These are phyloP conservation scores for Aspergillus baeticus DNA, from an alignment of 495 filamentous ascomycete species.

Conservation along the genomic window DNA sequence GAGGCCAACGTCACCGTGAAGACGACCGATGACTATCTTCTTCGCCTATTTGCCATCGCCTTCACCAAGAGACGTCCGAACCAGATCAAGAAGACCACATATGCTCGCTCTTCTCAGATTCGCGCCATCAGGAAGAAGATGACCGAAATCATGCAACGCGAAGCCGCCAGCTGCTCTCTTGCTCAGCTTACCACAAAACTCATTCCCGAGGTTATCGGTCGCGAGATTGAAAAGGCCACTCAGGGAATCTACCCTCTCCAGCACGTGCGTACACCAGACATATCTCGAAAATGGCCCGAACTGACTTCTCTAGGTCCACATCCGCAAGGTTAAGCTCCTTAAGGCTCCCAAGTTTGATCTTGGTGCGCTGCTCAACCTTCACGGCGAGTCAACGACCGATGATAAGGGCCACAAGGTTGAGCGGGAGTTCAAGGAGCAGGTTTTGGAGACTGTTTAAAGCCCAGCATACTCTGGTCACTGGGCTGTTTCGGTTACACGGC, in stretches of 20 bases:
- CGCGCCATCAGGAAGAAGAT: conserved; percentile 98
- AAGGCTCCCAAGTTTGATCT: conserved; percentile 99
- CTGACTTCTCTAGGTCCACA: conserved; percentile 76
- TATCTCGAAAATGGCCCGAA: background rate
- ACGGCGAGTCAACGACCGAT: conserved; percentile 95
- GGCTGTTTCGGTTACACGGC: conserved; percentile 24
- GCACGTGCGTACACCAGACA: conserved; percentile 64
- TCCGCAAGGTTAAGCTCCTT: conserved; percentile 99
- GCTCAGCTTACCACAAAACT: conserved; percentile 95
- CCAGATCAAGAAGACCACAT: conserved; percentile 99
- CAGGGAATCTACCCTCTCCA: conserved; percentile 99
- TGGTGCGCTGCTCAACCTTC: conserved; percentile 86
- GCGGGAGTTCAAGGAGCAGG: conserved; percentile 97
- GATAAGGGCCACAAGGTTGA: conserved; percentile 98
- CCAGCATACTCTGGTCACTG: conserved; percentile 18
- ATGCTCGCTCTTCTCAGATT: conserved; percentile 93
- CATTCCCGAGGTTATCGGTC: conserved; percentile 98
- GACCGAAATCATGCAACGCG: conserved; percentile 96
- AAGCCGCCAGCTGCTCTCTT: conserved; percentile 89
- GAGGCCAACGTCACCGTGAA: conserved; percentile 99
- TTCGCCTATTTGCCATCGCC: conserved; percentile 96
- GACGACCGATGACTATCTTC: conserved; percentile 98
- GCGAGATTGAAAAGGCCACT: conserved; percentile 98
- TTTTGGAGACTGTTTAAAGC: conserved; percentile 85
- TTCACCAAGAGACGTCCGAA: conserved; percentile 99